Conservation (phyloP, 1,139 yeast genomes). For the Lodderomyces metapsilosis region DNA sequence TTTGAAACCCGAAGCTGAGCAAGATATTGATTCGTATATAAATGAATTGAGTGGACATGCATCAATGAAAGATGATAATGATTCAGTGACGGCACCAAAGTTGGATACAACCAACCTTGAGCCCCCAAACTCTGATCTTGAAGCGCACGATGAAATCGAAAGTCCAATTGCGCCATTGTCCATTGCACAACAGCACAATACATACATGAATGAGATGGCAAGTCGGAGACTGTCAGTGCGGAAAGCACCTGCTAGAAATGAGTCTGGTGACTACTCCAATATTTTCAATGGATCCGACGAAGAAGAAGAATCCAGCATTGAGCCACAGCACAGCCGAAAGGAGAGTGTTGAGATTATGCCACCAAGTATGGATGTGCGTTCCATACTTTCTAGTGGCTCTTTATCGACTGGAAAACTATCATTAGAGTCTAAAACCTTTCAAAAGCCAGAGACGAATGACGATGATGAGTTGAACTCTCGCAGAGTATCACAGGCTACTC, state of each 20-base stretch:
- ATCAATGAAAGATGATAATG: conserved; percentile 11
- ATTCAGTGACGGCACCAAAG: conserved; percentile 16
- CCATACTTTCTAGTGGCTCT: conserved; percentile 36
- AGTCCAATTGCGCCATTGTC: conserved; percentile 30
- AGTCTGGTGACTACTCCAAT: conserved; percentile 10
- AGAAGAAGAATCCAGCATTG: conserved; percentile 7
- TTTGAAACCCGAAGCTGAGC: background rate
- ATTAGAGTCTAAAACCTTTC: conserved; percentile 15
- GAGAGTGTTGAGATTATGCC: conserved; percentile 7
- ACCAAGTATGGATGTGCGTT: conserved; percentile 19
- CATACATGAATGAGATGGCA: conserved; percentile 25
- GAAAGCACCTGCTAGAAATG: conserved; percentile 25
- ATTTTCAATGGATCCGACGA: conserved; percentile 18
- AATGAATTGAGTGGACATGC: conserved; percentile 23
- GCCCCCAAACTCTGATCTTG: conserved; percentile 13
- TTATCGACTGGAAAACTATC: conserved; percentile 40
- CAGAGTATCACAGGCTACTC: conserved; percentile 35
- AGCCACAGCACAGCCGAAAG: conserved; percentile 8
- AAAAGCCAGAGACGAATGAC: conserved; percentile 2
- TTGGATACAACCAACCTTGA: conserved; percentile 3
- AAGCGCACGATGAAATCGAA: conserved; percentile 16
- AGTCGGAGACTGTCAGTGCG: conserved; percentile 36
- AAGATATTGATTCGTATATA: conserved; percentile 30
- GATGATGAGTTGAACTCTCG: conserved; percentile 17
- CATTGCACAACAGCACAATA: conserved; percentile 22